phyloP scores from a whole-genome alignment of 176 grass and related monocot species.

The Eleusine coracana region DNA sequence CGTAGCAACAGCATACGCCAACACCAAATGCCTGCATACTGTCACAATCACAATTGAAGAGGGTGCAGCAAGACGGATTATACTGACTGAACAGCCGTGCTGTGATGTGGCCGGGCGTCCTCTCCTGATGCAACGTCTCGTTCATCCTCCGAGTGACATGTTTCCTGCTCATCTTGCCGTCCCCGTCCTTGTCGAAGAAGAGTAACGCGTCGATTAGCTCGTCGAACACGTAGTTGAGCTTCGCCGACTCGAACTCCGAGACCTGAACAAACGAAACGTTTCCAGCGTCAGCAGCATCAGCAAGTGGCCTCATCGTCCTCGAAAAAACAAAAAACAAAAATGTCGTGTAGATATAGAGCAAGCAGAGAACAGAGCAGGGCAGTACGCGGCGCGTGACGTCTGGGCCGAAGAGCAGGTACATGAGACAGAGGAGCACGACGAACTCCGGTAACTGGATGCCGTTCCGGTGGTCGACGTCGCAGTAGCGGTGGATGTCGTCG shows the following conservation, averaged over 20 bases:
- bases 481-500: conserved; percentile 56
- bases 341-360: no score
- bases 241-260: conserved; percentile 43
- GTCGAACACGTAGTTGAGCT: conserved; percentile 65
- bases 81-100: conserved; percentile 40
- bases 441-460: conserved; percentile 75
- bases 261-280: conserved; percentile 28
- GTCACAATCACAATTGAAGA: neutral
- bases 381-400: conserved; percentile 52
- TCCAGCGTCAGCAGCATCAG: neutral
- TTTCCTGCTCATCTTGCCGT: conserved; percentile 59
- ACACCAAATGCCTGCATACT: neutral
- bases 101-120: conserved; percentile 54
- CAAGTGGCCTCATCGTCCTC: neutral
- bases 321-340: neutral
- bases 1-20: neutral
- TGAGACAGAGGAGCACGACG: conserved; percentile 71
- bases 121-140: conserved; percentile 59
- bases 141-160: conserved; percentile 63
- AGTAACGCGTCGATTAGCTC: conserved; percentile 67
- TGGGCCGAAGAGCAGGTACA: conserved; percentile 54
- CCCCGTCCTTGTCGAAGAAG: conserved; percentile 68
- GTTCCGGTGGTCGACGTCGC: conserved; percentile 58
- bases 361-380: neutral
- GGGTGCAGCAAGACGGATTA: neutral